phyloP scores from a whole-genome alignment of 257 asterid species.

The Lantana camara region DNA sequence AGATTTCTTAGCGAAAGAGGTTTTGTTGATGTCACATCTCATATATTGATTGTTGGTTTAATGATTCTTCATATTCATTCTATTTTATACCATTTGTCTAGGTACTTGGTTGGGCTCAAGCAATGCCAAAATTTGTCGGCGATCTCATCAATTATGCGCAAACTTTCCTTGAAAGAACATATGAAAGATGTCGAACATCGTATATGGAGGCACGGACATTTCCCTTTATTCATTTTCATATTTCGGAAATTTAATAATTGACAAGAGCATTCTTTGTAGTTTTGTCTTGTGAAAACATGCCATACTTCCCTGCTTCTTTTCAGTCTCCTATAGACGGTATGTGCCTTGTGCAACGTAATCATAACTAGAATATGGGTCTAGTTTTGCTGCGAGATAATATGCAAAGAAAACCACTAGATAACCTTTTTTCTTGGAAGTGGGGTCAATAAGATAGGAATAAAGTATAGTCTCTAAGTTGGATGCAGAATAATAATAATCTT shows the following conservation, averaged over 20 bases:
- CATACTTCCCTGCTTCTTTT: constrained; percentile 16
- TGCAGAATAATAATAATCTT: constrained; percentile 11
- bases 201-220: constrained; percentile 82
- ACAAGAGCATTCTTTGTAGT: constrained; percentile 16
- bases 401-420: constrained; percentile 19
- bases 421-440: constrained; percentile 9
- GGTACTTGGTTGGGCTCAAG: constrained; percentile 99
- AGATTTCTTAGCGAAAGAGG: constrained; percentile 96
- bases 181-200: constrained; percentile 98
- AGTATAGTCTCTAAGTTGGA: constrained; percentile 10
- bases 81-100: constrained; percentile 36
- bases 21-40: constrained; percentile 33
- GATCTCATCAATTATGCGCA: constrained; percentile 88
- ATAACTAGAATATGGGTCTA: constrained; percentile 35
- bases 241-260: constrained; percentile 25
- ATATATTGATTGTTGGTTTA: constrained; percentile 35
- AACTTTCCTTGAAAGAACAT: constrained; percentile 95
- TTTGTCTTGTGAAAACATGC: constrained; percentile 19
- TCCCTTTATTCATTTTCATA: constrained; percentile 20
- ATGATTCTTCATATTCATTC: constrained; percentile 14
- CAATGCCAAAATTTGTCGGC: constrained; percentile 95
- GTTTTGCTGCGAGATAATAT: constrained; percentile 17
- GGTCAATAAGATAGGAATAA: constrained; percentile 13
- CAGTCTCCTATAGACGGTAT: constrained; percentile 17
- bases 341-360: constrained; percentile 23